Conservation (phyloP, 2,329 filamentous ascomycete genomes). For the Nothophoma quercina region DNA sequence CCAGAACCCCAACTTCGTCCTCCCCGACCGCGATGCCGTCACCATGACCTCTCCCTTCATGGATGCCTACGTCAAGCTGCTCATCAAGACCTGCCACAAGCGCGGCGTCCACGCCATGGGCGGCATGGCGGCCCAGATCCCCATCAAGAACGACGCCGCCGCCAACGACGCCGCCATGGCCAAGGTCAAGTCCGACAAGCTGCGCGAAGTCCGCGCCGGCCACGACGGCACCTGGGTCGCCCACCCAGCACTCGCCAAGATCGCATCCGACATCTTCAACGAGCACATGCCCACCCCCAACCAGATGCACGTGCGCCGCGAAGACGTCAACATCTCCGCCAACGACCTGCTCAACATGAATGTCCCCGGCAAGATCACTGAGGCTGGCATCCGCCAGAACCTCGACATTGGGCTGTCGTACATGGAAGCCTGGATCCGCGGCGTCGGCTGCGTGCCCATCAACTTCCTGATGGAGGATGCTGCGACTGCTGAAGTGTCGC, state of each 20-base stretch:
- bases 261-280: slow-evolving; percentile 94
- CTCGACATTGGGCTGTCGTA: slow-evolving; percentile 95
- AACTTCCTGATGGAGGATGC: slow-evolving; percentile 99
- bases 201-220: slow-evolving; percentile 91
- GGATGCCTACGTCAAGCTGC: slow-evolving; percentile 94
- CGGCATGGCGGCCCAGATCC: slow-evolving; percentile 98
- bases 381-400: slow-evolving; percentile 96
- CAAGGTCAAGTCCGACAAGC: slow-evolving; percentile 90
- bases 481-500: slow-evolving; percentile 93
- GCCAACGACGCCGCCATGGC: slow-evolving; percentile 97
- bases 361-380: slow-evolving; percentile 88
- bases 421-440: slow-evolving; percentile 98
- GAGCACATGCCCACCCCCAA: slow-evolving; percentile 98
- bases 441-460: slow-evolving; percentile 94
- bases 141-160: slow-evolving; percentile 91
- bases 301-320: slow-evolving; percentile 88
- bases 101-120: slow-evolving; percentile 98
- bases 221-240: slow-evolving; percentile 99
- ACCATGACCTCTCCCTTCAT: slow-evolving; percentile 99
- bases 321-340: slow-evolving; percentile 84
- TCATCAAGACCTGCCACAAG: slow-evolving; percentile 98
- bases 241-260: slow-evolving; percentile 87
- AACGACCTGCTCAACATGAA: slow-evolving; percentile 99
- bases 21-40: slow-evolving; percentile 87
- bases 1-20: slow-evolving; percentile 88